Base-by-base conservation (phyloP, 805 yeast species). In the Suhomyces emberorum region DNA sequence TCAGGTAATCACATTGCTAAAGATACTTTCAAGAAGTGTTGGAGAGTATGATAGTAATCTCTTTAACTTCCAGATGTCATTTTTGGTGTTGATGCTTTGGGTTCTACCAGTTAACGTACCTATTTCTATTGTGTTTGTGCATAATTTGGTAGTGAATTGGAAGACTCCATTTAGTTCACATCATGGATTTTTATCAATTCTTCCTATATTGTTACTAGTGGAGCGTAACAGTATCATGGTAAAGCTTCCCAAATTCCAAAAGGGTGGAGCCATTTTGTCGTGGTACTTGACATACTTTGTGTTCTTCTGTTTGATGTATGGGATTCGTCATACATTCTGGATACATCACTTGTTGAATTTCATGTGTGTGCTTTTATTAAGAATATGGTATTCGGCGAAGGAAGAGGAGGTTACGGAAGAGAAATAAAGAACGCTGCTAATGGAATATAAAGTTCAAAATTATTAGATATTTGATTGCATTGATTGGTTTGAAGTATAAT, bases 91-190 rank as follows among this genome's bases (percentile, higher is more conserved):
- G 37, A 76, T 88, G 82, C 42, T 85, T 7, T 83, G 95, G 83
- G 70, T 86, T 7, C 59, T 86, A 4, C 95, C 95, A 0, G 77
- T 88, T 15, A 83, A 83, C 49, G 65, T 81, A 1, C 96, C 96
- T 0, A 78, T 84, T 1, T 54, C 88, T 19, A 66, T 88, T 39
- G 96, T 88, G 1, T 88, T 88, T 69, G 63, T 85, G 22, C 95
- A 86, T 51, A 85, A 88, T 51, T 66, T 88, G 40, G 72, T 83
- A 1, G 71, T 87, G 14, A 76, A 72, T 46, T 86, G 95, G 95
- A 74, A 71, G 37, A 84, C 93, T 0, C 88, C 95, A 12, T 88
- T 88, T 52, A 76, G 85, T 4, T 83, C 95, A 0, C 95, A 88
- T 55, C 95, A 89, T 55, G 88, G 87, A 52, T 65, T 85, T 28